A percentile compares a stretch with the other conserved stretches of the same genome.
phyloP scores from a whole-genome alignment of 2,329 filamentous ascomycete genomes.

The Chaetomiaceae sp. region DNA sequence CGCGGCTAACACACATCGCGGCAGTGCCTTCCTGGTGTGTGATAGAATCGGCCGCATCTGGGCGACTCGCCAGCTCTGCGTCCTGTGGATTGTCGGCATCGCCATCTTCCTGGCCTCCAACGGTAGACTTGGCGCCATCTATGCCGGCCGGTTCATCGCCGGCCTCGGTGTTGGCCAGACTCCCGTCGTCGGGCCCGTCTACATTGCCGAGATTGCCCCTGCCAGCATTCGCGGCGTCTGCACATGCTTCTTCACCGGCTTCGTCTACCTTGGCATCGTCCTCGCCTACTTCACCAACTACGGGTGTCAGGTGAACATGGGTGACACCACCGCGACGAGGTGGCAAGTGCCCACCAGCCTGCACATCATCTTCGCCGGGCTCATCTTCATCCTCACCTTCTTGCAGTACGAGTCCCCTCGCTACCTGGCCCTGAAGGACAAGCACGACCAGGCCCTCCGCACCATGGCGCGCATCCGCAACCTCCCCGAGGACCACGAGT shows the following conservation, averaged over 20 bases:
- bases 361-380: conserved; percentile 68
- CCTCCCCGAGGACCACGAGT: conserved; percentile 53
- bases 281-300: conserved; percentile 73
- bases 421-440: conserved; percentile 60
- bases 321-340: conserved; percentile 39
- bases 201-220: conserved; percentile 67
- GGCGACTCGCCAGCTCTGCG: conserved; percentile 53
- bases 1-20: not conserved
- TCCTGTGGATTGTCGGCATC: conserved; percentile 53
- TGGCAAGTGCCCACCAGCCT: conserved; percentile 63
- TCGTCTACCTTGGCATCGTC: conserved; percentile 73
- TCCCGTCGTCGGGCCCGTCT: conserved; percentile 62
- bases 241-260: conserved; percentile 62
- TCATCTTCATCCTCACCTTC: conserved; percentile 66
- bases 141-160: conserved; percentile 60
- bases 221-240: conserved; percentile 65
- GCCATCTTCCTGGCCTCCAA: conserved; percentile 50
- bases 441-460: conserved; percentile 50
- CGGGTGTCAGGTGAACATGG: conserved; percentile 47
- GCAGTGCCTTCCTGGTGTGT: conserved; percentile 52
- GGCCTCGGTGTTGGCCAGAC: conserved; percentile 62
- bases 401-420: conserved; percentile 65
- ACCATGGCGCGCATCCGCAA: conserved; percentile 54
- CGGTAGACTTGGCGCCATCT: conserved; percentile 52
- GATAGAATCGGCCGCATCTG: conserved; percentile 58